phyloP scores from a whole-genome alignment of 106 monocot species.

The Platanthera guangdongensis region DNA sequence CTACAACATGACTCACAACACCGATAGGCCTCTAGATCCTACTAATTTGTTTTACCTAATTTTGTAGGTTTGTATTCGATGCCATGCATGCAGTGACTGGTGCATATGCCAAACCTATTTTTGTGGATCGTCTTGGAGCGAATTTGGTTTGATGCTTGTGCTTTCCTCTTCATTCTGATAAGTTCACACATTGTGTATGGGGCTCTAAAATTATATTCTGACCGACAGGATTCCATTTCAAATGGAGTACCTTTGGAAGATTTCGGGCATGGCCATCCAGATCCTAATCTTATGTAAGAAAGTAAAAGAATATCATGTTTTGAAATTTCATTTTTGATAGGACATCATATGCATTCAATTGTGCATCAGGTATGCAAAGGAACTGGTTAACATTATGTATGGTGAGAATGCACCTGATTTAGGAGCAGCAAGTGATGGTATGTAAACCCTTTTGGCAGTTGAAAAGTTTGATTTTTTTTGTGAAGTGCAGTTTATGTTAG shows the following conservation, averaged over 20 bases:
- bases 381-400: constrained; percentile 84
- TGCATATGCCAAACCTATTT: constrained; percentile 95
- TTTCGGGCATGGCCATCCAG: constrained; percentile 97
- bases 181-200: not conserved
- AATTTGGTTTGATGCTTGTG: constrained; percentile 30
- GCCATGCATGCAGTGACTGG: constrained; percentile 99
- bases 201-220: not conserved
- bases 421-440: constrained; percentile 99
- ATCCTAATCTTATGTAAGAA: constrained; percentile 92
- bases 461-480: not conserved
- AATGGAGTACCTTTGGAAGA: constrained; percentile 97
- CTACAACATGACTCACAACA: too few species aligned
- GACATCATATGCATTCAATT: constrained; percentile 4
- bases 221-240: constrained; percentile 56
- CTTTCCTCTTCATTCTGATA: not conserved
- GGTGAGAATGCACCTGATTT: constrained; percentile 79
- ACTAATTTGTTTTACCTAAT: not conserved
- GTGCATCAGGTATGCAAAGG: constrained; percentile 86
- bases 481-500: not conserved
- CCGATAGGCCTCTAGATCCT: too few species aligned
- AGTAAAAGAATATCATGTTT: not conserved
- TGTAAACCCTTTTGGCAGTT: constrained; percentile 4
- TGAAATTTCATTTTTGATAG: not conserved
- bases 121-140: constrained; percentile 93
- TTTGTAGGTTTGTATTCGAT: constrained; percentile 89